A percentile compares a stretch with the other conserved stretches of the same genome.
phyloP scores from a whole-genome alignment of 225 moss, liverwort and hornwort species.

The Straminergon stramineum region DNA sequence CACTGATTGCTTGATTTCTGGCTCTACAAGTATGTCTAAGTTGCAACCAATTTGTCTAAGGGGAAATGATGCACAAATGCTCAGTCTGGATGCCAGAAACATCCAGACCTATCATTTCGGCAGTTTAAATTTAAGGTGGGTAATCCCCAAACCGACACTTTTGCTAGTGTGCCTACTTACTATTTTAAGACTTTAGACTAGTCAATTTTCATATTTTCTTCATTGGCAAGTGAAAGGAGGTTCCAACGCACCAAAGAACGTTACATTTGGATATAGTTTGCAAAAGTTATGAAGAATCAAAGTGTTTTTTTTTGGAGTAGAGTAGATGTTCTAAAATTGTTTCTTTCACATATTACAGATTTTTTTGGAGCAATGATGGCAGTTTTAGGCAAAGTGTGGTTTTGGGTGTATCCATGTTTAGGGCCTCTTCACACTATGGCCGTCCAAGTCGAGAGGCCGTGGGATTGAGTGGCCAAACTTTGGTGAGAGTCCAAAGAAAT shows the following conservation, averaged over 20 bases:
- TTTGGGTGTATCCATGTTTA: too few species aligned
- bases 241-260: background rate
- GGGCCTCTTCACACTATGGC: too few species aligned
- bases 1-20: background rate
- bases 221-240: background rate
- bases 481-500: too few species aligned
- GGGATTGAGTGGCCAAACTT: too few species aligned
- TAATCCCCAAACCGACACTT: background rate
- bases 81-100: background rate
- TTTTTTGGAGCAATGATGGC: too few species aligned
- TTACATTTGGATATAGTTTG: background rate
- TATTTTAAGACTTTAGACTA: background rate
- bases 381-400: accelerated
- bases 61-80: background rate
- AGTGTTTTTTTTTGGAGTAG: too few species aligned
- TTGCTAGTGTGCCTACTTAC: background rate
- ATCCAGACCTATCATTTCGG: background rate
- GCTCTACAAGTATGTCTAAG: background rate
- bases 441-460: too few species aligned
- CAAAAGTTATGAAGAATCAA: background rate
- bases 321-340: accelerated
- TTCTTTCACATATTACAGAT: background rate
- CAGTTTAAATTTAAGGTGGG: background rate
- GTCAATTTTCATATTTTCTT: background rate
- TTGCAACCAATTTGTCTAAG: background rate